Conservation (phyloP, 2,329 filamentous ascomycete genomes). For the Phialophora macrospora region DNA sequence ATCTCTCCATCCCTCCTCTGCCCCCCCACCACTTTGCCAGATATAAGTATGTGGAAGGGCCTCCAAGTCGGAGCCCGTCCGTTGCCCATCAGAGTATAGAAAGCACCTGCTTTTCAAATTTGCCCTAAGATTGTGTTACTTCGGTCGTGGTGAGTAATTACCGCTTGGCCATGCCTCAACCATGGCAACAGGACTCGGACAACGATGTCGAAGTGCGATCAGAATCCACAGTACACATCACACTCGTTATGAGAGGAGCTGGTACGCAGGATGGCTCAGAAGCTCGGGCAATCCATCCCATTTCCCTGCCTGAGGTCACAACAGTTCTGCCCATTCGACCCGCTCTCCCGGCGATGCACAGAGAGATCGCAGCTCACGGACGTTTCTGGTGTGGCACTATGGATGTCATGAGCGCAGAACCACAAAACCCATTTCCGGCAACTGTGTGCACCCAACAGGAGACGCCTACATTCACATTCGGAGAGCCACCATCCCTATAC, state of each 20-base stretch:
- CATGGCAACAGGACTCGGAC: constrained; percentile 8
- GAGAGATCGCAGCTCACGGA: neutral
- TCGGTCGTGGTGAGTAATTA: neutral
- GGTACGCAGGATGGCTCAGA: neutral
- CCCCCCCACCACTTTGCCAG: neutral
- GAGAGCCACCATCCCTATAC: neutral
- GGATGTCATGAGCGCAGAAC: neutral
- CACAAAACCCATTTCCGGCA: neutral
- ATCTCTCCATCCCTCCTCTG: constrained; percentile 1
- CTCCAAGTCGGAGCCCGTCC: neutral
- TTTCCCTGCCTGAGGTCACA: neutral
- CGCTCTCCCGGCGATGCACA: neutral
- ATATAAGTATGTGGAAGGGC: neutral
- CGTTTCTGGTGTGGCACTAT: neutral
- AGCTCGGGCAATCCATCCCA: neutral
- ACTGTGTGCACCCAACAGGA: neutral
- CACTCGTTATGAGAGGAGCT: constrained; percentile 8
- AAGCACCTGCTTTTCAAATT: neutral
- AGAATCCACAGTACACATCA: constrained; percentile 21
- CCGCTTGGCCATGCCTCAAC: neutral
- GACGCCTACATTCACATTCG: constrained; percentile 18
- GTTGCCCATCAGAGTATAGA: neutral
- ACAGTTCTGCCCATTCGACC: neutral
- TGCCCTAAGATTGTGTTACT: neutral
- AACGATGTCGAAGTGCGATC: constrained; percentile 17